Percentiles rank a stretch among this genome's conserved stretches.
phyloP scores from a whole-genome alignment of 352 stramenopile genomes.

The Pythium insidiosum region DNA sequence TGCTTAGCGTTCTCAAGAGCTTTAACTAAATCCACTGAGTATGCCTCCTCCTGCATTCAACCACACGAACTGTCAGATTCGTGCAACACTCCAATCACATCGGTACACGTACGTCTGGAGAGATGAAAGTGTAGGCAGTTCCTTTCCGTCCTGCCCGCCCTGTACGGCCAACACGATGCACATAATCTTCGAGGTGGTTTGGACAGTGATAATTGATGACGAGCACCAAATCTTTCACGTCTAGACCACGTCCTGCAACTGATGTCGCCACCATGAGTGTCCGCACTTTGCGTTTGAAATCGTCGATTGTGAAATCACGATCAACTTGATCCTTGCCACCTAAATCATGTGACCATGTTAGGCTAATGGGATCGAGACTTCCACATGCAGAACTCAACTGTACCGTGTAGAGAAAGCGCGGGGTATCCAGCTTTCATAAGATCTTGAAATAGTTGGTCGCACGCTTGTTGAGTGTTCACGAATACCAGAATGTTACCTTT shows the following conservation, averaged over 20 bases:
- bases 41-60: constrained; percentile 89
- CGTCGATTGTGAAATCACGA: constrained; percentile 97
- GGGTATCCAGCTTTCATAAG: constrained; percentile 95
- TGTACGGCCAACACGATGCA: constrained; percentile 97
- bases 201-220: constrained; percentile 99
- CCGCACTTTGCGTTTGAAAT: constrained; percentile 96
- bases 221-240: constrained; percentile 96
- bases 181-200: constrained; percentile 99
- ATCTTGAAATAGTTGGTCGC: constrained; percentile 96
- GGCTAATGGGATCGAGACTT: too few species aligned
- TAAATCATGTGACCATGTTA: too few species aligned
- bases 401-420: constrained; percentile 94
- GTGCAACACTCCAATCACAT: constrained; percentile 4
- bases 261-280: constrained; percentile 93
- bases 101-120: constrained; percentile 76
- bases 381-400: too few species aligned
- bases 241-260: constrained; percentile 96
- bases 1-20: constrained; percentile 90
- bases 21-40: constrained; percentile 96
- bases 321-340: constrained; percentile 99
- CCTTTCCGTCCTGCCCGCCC: constrained; percentile 93
- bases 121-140: constrained; percentile 99
- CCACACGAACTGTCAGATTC: background rate
- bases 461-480: constrained; percentile 97
- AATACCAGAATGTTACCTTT: constrained; percentile 98